Conservation (phyloP, 2,329 filamentous ascomycete genomes). For the Emericellopsis cladophorae region DNA sequence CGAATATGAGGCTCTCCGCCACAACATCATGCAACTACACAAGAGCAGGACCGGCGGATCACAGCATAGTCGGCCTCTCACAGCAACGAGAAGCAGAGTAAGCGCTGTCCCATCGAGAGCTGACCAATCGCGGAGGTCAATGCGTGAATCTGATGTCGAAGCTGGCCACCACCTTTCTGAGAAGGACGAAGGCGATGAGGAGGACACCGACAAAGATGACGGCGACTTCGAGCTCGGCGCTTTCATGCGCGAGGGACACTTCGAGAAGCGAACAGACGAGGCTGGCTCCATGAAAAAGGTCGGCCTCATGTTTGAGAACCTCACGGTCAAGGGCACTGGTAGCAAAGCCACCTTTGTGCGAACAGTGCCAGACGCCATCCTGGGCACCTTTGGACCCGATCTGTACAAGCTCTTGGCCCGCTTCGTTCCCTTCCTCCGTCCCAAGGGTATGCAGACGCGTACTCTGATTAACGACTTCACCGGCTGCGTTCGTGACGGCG, state of each 20-base stretch:
- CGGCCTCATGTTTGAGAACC: conserved; percentile 63
- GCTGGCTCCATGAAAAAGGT: conserved; percentile 60
- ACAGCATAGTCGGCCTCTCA: conserved; percentile 10
- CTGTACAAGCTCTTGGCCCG: conserved; percentile 49
- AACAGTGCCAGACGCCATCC: conserved; percentile 59
- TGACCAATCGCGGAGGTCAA: background rate
- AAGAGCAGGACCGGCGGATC: conserved; percentile 20
- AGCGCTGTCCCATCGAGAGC: background rate
- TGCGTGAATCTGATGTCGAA: conserved; percentile 2
- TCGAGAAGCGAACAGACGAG: conserved; percentile 52
- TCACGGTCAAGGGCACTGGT: conserved; percentile 61
- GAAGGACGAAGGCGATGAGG: background rate
- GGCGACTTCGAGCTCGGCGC: conserved; percentile 55
- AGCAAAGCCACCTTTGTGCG: conserved; percentile 56
- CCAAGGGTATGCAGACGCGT: conserved; percentile 11
- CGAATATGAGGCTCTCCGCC: conserved; percentile 20
- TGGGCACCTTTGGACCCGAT: conserved; percentile 73
- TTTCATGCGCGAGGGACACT: conserved; percentile 63
- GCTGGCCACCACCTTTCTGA: conserved; percentile 1
- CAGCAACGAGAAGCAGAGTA: background rate
- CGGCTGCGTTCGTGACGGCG: conserved; percentile 19
- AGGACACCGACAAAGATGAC: conserved; percentile 23
- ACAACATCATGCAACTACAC: conserved; percentile 20
- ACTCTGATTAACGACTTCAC: conserved; percentile 18
- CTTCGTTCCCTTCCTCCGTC: conserved; percentile 7